Conservation (phyloP, 257 asterid species). For the Solanum chaucha region DNA sequence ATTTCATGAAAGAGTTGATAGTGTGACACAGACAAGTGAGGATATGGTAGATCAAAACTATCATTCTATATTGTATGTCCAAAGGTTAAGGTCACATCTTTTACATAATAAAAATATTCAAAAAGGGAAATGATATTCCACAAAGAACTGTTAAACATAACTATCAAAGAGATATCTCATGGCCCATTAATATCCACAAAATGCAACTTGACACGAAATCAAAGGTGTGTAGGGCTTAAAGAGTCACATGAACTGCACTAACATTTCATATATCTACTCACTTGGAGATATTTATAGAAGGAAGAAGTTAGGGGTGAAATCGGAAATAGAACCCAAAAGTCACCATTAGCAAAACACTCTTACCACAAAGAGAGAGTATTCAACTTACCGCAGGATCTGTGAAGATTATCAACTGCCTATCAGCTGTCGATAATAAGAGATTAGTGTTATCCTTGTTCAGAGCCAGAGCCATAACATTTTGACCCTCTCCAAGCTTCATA, state of each 20-base stretch:
- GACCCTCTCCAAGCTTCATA: constrained; percentile 66
- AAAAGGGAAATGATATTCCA: not conserved
- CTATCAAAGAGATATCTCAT: not conserved
- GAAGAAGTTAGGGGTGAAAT: not conserved
- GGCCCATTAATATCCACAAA: not conserved
- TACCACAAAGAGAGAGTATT: not conserved
- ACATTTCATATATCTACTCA: not conserved
- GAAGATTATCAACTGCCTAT: constrained; percentile 69
- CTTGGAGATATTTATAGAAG: not conserved
- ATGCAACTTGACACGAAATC: not conserved
- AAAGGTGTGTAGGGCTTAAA: not conserved
- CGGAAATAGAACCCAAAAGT: not conserved
- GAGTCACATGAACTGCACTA: not conserved
- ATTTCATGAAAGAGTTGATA: not conserved
- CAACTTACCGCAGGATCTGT: constrained; percentile 95
- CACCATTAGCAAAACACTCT: not conserved
- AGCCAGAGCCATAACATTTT: constrained; percentile 63
- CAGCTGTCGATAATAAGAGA: constrained; percentile 84
- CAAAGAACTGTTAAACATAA: not conserved
- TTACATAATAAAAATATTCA: not conserved
- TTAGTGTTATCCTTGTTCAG: constrained; percentile 78
- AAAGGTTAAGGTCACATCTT: not conserved
- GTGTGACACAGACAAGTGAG: not conserved
- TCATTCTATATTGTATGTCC: not conserved
- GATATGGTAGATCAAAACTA: not conserved